Conservation (phyloP, 1,284 basidiomycete genomes). For the Sporisorium graminicola region DNA sequence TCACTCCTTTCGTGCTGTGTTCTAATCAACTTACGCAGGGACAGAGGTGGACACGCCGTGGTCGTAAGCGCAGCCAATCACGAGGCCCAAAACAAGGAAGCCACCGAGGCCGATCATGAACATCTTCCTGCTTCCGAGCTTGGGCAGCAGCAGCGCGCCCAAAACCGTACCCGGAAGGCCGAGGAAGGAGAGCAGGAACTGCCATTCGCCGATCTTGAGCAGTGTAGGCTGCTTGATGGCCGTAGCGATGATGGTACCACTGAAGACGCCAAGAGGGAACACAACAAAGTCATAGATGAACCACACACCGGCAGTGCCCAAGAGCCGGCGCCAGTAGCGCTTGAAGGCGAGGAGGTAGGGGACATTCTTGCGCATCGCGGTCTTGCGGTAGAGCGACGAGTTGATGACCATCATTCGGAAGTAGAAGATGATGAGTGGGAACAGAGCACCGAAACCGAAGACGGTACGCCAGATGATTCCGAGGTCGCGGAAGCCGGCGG, state of each 20-base stretch:
- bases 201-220: conserved; percentile 75
- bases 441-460: conserved; percentile 79
- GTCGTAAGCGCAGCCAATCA: conserved; percentile 76
- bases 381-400: conserved; percentile 40
- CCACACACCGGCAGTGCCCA: conserved; percentile 54
- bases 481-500: conserved; percentile 76
- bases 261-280: conserved; percentile 77
- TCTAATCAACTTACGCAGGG: not conserved
- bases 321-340: conserved; percentile 75
- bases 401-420: conserved; percentile 73
- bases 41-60: conserved; percentile 74
- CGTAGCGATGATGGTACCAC: conserved; percentile 69
- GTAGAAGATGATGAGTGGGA: conserved; percentile 79
- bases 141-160: conserved; percentile 71
- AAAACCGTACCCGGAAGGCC: conserved; percentile 78
- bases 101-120: conserved; percentile 82
- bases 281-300: conserved; percentile 78
- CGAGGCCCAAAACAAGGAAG: conserved; percentile 79
- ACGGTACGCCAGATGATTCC: conserved; percentile 81
- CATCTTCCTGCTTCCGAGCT: conserved; percentile 51
- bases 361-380: conserved; percentile 71
- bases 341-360: conserved; percentile 77
- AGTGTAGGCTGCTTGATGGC: conserved; percentile 74
- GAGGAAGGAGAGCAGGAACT: conserved; percentile 78
- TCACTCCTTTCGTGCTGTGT: no score